Percentiles rank a stretch among this genome's conserved stretches.
Evolutionary conservation across 2,329 filamentous ascomycete genomes (phyloP).

Genomic region (Diaporthe ampelina): DNA sequence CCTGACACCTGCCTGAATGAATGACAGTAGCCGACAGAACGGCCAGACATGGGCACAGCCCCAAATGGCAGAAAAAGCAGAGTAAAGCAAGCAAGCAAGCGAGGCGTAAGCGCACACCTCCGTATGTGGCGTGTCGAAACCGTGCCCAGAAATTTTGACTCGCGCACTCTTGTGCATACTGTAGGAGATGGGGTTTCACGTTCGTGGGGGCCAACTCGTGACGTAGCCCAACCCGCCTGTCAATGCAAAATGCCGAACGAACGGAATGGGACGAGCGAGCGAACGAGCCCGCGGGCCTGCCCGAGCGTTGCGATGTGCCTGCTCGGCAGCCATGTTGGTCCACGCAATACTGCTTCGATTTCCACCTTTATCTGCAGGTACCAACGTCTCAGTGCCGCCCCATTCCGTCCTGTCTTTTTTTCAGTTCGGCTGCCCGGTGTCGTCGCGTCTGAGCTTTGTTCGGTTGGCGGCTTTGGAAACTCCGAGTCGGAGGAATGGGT

Average conservation of each 20-base stretch:
- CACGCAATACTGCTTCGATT: background rate
- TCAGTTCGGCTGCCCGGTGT: background rate
- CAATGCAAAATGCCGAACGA: background rate
- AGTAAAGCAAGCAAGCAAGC: background rate
- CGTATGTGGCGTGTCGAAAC: background rate
- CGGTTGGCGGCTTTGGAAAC: background rate
- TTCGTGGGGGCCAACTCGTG: constrained; percentile 4
- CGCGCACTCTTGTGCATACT: constrained; percentile 23
- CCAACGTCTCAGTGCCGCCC: constrained; percentile 13
- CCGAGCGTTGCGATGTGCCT: background rate
- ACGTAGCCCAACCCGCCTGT: constrained; percentile 24
- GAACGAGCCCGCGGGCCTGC: background rate
- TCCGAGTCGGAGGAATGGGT: background rate
- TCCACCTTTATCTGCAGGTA: constrained; percentile 4
- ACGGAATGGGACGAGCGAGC: no score
- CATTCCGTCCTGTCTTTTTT: constrained; percentile 13
- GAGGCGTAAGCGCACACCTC: background rate
- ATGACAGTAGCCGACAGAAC: background rate
- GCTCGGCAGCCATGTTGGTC: background rate
- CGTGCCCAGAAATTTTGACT: constrained; percentile 21
- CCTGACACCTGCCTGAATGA: background rate
- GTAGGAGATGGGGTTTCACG: constrained; percentile 22
- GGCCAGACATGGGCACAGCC: background rate
- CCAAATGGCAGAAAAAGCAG: background rate
- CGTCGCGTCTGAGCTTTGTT: background rate